Percentiles rank a stretch among this genome's conserved stretches.
phyloP scores from a whole-genome alignment of 2,329 filamentous ascomycete species.

The Aaosphaeria arxii region DNA sequence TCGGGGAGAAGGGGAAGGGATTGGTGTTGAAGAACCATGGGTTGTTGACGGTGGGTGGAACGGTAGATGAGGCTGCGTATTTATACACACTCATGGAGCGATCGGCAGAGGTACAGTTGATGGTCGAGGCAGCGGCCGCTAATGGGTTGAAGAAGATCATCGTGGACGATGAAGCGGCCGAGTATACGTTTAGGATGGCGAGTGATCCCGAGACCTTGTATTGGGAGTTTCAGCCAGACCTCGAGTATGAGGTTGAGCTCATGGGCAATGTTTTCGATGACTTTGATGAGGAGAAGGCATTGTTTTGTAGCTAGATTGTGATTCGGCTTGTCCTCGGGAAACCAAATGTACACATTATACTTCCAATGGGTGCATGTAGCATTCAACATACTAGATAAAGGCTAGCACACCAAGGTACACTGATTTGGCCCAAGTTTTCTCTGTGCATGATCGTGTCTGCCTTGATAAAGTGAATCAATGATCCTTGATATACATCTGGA shows the following conservation, averaged over 20 bases:
- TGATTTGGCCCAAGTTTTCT: neutral
- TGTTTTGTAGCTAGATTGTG: neutral
- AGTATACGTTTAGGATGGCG: conserved; percentile 50
- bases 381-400: neutral
- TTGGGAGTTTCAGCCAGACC: conserved; percentile 52
- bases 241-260: conserved; percentile 44
- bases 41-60: conserved; percentile 66
- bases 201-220: conserved; percentile 50
- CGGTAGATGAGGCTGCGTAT: conserved; percentile 73
- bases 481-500: too few relatives aligned
- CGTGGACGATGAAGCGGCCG: conserved; percentile 56
- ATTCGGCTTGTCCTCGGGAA: neutral
- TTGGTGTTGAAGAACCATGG: conserved; percentile 71
- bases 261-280: conserved; percentile 19
- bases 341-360: neutral
- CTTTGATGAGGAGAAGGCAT: neutral
- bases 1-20: conserved; percentile 61
- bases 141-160: conserved; percentile 52
- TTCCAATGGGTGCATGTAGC: neutral
- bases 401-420: neutral
- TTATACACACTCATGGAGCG: conserved; percentile 67
- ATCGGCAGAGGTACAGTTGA: conserved; percentile 65
- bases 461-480: neutral
- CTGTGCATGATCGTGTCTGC: neutral
- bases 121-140: conserved; percentile 64